These are phyloP conservation scores for Penicillium olsonii DNA, from an alignment of 2,329 filamentous ascomycete species.

Conservation along the genomic window DNA sequence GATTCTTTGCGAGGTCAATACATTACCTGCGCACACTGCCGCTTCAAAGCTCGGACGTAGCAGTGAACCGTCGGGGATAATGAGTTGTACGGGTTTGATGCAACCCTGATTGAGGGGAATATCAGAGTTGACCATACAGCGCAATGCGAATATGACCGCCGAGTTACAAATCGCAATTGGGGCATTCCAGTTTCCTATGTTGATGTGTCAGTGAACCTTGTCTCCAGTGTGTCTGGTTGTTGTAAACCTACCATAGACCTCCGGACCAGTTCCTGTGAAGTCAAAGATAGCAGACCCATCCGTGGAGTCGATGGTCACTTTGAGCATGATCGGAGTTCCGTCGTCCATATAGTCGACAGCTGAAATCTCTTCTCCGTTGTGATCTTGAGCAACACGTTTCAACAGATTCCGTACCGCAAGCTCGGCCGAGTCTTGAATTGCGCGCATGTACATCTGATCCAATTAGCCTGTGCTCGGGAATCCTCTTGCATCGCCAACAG, in stretches of 20 bases:
- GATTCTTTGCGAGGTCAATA: slow-evolving; percentile 71
- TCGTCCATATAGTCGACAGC: slow-evolving; percentile 81
- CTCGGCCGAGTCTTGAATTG: slow-evolving; percentile 75
- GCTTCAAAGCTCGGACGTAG: slow-evolving; percentile 70
- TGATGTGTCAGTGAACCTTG: background rate
- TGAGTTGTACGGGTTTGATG: slow-evolving; percentile 68
- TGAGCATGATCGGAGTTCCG: slow-evolving; percentile 70
- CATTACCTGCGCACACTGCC: slow-evolving; percentile 76
- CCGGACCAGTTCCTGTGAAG: slow-evolving; percentile 71
- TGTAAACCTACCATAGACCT: slow-evolving; percentile 52
- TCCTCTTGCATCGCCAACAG: background rate
- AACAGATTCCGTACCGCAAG: slow-evolving; percentile 68
- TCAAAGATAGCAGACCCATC: slow-evolving; percentile 73
- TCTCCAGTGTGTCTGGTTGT: background rate
- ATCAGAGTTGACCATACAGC: slow-evolving; percentile 72
- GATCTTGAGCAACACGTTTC: slow-evolving; percentile 54
- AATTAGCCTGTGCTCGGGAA: background rate
- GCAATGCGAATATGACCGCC: slow-evolving; percentile 77
- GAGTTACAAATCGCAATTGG: slow-evolving; percentile 74
- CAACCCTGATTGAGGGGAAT: slow-evolving; percentile 83
- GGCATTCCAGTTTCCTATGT: slow-evolving; percentile 67
- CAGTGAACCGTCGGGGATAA: slow-evolving; percentile 70
- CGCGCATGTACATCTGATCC: slow-evolving; percentile 64
- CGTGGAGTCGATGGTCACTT: slow-evolving; percentile 65
- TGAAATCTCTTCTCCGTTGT: slow-evolving; percentile 58